Evolutionary conservation across 805 yeast genomes (phyloP), one percentile per base, ranked within the genome.

Genomic region (Kodamaea fukazawae): DNA sequence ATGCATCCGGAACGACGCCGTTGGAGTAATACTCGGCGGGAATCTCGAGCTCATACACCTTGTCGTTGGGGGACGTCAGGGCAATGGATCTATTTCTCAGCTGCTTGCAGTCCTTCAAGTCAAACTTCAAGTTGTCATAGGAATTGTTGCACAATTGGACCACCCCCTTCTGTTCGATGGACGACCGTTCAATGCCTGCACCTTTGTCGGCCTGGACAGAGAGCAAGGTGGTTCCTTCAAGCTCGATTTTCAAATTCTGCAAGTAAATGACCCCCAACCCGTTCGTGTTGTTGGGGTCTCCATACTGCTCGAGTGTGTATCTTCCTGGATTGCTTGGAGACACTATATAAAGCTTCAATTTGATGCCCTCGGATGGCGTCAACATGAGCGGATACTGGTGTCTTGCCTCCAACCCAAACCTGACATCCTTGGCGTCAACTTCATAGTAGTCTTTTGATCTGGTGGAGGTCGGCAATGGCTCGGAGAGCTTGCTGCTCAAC

Each of bases 211-310:
- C 54, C 6, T 48, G 23, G 7, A 54, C 59, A 12, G 54, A 51
- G 7, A 49, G 41, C 1, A 44, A 23, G 1, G 73, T 69, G 17
- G 53, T 51, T 8, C 58, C 45, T 2, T 46, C 49, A 36, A 69
- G 45, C 36, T 54, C 58, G 8, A 77, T 53, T 14, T 46, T 49
- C 18, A 79, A 49, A 12, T 59, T 53, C 32, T 68, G 73, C 43
- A 78, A 53, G 48, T 65, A 74, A 0, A 76, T 50, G 13, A 60
- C 58, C 1, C 76, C 79, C 43, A 66, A 52, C 3, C 80, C 80
- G 29, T 76, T 74, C 20, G 69, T 59, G 29, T 67, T 69, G 0
- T 67, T 74, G 1, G 65, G 57, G 26, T 51, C 51, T 1, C 65
- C 67, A 29, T 57, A 56, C 31, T 60, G 53, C 4, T 53, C 55